Base-by-base conservation (phyloP, 306 rosid genomes). In the Quercus mongolica region DNA sequence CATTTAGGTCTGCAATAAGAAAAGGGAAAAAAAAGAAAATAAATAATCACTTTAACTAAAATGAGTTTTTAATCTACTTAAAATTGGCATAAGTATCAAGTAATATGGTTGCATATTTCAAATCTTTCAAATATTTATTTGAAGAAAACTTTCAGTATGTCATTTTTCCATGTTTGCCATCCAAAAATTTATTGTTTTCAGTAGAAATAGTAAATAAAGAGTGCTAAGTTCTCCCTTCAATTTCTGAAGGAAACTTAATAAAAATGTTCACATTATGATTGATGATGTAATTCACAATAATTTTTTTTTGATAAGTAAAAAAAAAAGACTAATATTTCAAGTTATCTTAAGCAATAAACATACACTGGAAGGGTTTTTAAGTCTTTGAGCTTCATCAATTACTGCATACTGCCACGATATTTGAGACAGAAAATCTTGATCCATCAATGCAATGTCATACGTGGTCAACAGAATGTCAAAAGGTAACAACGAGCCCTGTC, bases 301-400 rank as follows among this genome's bases (percentile, higher is more conserved):
- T n/a, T n/a, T 21, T 21, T 21, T 21, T 21, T 21, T 21, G 21
- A 21, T 21, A 21, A 21, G n/a, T n/a, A n/a, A 7, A 38, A 61
- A 62, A 10, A 54, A 15, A 56, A 21, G 80, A 76, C 38, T 30
- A 73, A 28, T 62, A n/a, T 75, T 49, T 6, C 14, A 65, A 38
- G 80, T 59, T 52, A 49, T 62, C 56, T 82, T 80, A 41, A 41
- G 3, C 46, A 41, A 41, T 41, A 41, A 59, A 88, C 97, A 52
- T 94, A 94, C 99, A 82, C 97, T 94, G 78, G 91, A 87, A 25
- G 97, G 92, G 78, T 94, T 94, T 80, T 94, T 94, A 74, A 94
- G 99, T 85, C 99, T 79, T 79, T 94, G 99, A 76, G 99, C 97
- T 89, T 94, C 99, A 84, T 94, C 97, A 79, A 94, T 89, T 81